Percentiles rank a stretch among this genome's conserved stretches.
Conservation (phyloP, 202 grass and related monocot species). For the Musa balbisiana region DNA sequence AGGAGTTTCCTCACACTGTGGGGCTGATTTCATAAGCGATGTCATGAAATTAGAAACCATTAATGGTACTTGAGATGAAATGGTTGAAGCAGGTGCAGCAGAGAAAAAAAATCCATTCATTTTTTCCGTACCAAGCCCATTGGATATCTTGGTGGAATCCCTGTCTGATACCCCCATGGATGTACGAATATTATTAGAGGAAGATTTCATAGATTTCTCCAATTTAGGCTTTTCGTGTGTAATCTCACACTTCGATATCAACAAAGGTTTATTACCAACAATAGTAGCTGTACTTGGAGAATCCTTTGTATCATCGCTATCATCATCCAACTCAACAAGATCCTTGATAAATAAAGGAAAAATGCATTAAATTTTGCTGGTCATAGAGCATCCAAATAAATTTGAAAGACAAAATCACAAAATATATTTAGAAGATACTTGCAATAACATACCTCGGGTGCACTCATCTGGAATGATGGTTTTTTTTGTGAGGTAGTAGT, state of each 20-base stretch:
- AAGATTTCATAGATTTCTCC: not conserved
- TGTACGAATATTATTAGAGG: not conserved
- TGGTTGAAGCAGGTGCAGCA: not conserved
- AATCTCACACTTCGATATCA: not conserved
- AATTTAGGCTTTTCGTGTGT: not conserved
- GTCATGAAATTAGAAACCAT: not conserved
- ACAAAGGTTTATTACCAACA: not conserved
- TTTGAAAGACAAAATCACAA: not conserved
- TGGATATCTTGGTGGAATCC: not conserved
- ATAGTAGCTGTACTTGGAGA: not conserved
- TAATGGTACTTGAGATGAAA: not conserved
- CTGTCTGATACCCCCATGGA: not conserved
- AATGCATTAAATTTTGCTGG: not conserved
- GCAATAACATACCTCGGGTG: conserved; percentile 2
- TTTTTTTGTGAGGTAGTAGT: not conserved
- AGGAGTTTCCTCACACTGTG: not conserved
- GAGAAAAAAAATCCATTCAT: not conserved
- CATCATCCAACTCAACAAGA: not conserved
- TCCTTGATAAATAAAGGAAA: not conserved
- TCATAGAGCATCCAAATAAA: too few species aligned
- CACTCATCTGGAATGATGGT: conserved; percentile 15
- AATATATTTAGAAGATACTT: not conserved
- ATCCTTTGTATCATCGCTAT: not conserved
- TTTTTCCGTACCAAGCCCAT: not conserved
- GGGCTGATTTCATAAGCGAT: not conserved